Base-by-base conservation (phyloP, 352 stramenopile species). In the Sclerospora graminicola region DNA sequence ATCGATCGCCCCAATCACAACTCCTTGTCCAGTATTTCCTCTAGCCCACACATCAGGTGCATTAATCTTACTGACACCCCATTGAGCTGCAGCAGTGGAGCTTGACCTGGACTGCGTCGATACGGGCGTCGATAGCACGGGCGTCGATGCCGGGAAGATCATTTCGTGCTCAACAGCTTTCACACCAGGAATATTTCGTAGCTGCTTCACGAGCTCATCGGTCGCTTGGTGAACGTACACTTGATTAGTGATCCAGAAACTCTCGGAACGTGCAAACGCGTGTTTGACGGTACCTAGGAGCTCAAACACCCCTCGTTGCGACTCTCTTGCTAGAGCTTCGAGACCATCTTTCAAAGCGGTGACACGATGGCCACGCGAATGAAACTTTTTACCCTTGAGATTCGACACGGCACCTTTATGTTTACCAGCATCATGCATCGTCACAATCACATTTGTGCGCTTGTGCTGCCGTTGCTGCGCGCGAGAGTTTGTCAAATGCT, bases 211-310 rank as follows among this genome's bases (percentile, higher is more conserved):
- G 13, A 84, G 48, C 11, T 63, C 53, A 0, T 45, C 42, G 2
- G 74, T 76, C 11, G 65, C 71, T 14, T 61, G 51, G 8, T 72
- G 46, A 4, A 87, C 51, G 42, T 68, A 75, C 10, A 86, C 21
- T 16, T 82, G 63, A 44, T 83, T 83, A 1, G 70, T 78, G 19
- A 86, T 49, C 73, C 73, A 86, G 19, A 71, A 78, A n/a, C 50
- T 78, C 28, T 72, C 42, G 3, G 53, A 52, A 1, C 48, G 34
- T 2, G 54, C 49, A 32, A 68, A 75, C 2, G 47, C 20, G 5
- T 58, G 41, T 4, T 31, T 39, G 0, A 46, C 38, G 33, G 57
- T 65, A 1, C 54, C 36, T 4, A 79, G 45, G 3, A 70, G 18
- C 3, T 57, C 39, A 2, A 48, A 40, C 2, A 82, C 49, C 3